Evolutionary conservation across 805 yeast species (phyloP).

Genomic region (Lachancea cidri): DNA sequence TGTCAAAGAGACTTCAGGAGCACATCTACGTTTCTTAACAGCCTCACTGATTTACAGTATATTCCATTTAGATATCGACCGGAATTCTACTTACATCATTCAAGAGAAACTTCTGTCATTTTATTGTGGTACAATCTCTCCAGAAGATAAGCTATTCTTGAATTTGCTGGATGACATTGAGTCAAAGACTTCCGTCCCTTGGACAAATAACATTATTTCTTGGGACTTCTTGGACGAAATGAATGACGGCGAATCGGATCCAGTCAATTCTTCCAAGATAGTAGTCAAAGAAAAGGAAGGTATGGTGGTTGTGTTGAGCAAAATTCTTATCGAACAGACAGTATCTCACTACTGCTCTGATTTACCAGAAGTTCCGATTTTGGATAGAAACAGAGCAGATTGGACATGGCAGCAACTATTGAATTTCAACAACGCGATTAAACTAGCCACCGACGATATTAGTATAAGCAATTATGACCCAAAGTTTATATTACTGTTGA

Average conservation of each 20-base stretch:
- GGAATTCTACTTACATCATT: slow-evolving; percentile 42
- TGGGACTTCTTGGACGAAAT: slow-evolving; percentile 57
- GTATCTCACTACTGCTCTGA: slow-evolving; percentile 34
- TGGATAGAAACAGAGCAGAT: slow-evolving; percentile 2
- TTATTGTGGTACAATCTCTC: slow-evolving; percentile 58
- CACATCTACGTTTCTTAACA: slow-evolving; percentile 33
- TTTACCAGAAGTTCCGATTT: slow-evolving; percentile 27
- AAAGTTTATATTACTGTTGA: slow-evolving; percentile 59
- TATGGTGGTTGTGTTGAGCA: slow-evolving; percentile 47
- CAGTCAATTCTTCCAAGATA: slow-evolving; percentile 44
- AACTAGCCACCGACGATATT: slow-evolving; percentile 15
- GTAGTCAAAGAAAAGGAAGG: slow-evolving; percentile 44
- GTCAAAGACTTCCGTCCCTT: slow-evolving; percentile 44
- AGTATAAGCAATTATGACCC: slow-evolving; percentile 51
- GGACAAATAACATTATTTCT: slow-evolving; percentile 56
- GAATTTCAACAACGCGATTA: slow-evolving; percentile 26
- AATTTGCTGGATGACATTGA: slow-evolving; percentile 55
- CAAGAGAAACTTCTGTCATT: slow-evolving; percentile 46
- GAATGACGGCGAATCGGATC: slow-evolving; percentile 38
- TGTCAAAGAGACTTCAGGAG: slow-evolving; percentile 20
- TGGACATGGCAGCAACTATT: slow-evolving; percentile 29
- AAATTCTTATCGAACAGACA: slow-evolving; percentile 45
- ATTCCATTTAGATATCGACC: slow-evolving; percentile 42
- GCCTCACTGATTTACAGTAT: slow-evolving; percentile 45
- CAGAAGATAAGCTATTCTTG: slow-evolving; percentile 60